Conservation (phyloP, 192 early-diverging fungal species). For the Coemansia biformis region DNA sequence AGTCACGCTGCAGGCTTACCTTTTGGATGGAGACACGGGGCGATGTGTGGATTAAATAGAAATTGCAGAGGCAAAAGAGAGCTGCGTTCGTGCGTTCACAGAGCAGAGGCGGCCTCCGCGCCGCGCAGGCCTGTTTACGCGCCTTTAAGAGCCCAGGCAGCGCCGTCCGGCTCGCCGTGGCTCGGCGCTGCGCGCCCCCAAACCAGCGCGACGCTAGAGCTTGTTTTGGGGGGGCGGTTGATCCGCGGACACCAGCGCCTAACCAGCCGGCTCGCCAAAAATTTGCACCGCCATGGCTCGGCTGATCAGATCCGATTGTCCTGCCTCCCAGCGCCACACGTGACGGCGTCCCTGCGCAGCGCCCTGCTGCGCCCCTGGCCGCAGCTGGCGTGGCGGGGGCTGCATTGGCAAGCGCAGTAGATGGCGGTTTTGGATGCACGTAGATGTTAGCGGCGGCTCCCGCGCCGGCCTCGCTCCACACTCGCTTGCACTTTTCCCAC, state of each 20-base stretch:
- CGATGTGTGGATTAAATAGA: constrained; percentile 1
- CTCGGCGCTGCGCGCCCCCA: too few species aligned
- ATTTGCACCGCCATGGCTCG: constrained; percentile 1
- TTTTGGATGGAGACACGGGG: constrained; percentile 4
- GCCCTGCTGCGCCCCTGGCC: neutral
- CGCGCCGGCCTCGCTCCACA: neutral
- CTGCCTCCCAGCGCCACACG: too few species aligned
- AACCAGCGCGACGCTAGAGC: too few species aligned
- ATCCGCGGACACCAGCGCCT: neutral
- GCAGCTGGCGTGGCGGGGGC: neutral
- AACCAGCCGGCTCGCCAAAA: constrained; percentile 6
- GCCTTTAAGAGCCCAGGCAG: too few species aligned
- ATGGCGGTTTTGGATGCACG: too few species aligned
- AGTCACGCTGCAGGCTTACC: constrained; percentile 14
- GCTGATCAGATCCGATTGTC: constrained; percentile 4
- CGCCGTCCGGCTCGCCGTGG: too few species aligned
- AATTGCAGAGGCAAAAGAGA: constrained; percentile 1
- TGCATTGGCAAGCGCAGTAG: constrained; percentile 8
- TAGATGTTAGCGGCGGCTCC: too few species aligned
- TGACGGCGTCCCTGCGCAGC: neutral
- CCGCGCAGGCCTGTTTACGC: neutral
- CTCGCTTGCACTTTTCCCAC: too few species aligned
- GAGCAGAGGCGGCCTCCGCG: neutral
- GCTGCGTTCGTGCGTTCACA: too few species aligned
- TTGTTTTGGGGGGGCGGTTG: too few species aligned